A percentile compares a stretch with the other conserved stretches of the same genome.
Conservation (phyloP, 805 yeast genomes). For the Suhomyces kilbournensis region DNA sequence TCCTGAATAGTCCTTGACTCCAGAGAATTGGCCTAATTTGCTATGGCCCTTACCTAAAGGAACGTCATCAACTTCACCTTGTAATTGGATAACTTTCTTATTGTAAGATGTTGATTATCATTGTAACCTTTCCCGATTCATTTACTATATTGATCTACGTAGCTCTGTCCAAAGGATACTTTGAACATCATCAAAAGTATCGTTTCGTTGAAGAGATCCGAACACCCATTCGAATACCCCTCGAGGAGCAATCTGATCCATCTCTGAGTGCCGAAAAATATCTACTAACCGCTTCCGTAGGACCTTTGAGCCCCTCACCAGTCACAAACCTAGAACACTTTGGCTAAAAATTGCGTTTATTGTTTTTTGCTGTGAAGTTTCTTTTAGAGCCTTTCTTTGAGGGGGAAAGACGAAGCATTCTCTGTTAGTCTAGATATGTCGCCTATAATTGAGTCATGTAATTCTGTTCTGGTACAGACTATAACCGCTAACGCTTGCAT, state of each 20-base stretch:
- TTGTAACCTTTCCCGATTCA: not conserved
- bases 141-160: not conserved
- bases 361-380: not conserved
- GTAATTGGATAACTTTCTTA: not conserved
- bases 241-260: not conserved
- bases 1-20: conserved; percentile 4
- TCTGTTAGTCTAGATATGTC: not conserved
- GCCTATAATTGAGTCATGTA: not conserved
- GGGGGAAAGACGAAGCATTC: not conserved
- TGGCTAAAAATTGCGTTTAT: not conserved
- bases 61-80: not conserved
- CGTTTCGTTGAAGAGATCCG: not conserved
- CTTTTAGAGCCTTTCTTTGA: not conserved
- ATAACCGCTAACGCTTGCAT: not conserved
- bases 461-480: not conserved
- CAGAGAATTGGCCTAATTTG: not conserved
- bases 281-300: not conserved
- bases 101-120: not conserved
- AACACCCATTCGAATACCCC: not conserved
- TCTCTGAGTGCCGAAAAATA: not conserved
- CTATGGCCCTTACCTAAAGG: not conserved
- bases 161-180: not conserved
- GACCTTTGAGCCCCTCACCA: not conserved
- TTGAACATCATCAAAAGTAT: not conserved
- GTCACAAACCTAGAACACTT: not conserved